Evolutionary conservation across 306 rosid species (phyloP), one percentile per base, ranked within the genome.

Genomic region (Echinosophora koreensis): DNA sequence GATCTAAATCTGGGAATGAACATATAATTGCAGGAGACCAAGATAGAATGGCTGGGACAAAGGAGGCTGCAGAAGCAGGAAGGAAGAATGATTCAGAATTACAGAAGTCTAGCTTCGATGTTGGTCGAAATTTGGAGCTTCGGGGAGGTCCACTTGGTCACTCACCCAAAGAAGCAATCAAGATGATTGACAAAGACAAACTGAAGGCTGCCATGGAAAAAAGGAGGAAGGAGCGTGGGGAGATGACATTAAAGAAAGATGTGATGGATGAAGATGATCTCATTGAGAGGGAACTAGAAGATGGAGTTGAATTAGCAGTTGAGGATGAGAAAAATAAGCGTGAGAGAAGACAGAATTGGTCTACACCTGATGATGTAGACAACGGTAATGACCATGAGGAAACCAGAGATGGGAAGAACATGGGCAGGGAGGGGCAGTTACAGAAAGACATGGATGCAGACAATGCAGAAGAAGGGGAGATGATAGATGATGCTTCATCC

Each of bases 241-340:
- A 88, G 79, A 80, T 84, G 69, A 78, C 90, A 38, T 46, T 84
- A 61, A 95, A 89, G 87, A 89, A 86, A 76, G 97, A 90, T 79
- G 60, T 82, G 57, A 78, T 95, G 86, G 91, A 95, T 70, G 97
- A 95, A 77, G 97, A 95, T 80, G 98, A 95, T 79, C 88, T 95
- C 69, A 95, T 95, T 72, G 98, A 92, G 86, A 86, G 86, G 84
- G 97, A 92, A 81, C 88, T 95, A 17, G 98, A 95, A 85, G 97
- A 90, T 82, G 98, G 97, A 68, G 85, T 95, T 76, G 97, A 95
- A 74, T 66, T 95, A 61, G 97, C 94, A 35, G 89, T 79, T 10
- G 96, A 91, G 73, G 85, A 77, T 62, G 98, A 89, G 84, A 95
- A 86, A 79, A 89, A 72, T 75, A 89, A 92, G 86, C 87, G 73